Evolutionary conservation across 768 basidiomycete genomes (phyloP), one percentile per base, ranked within the genome.

Genomic region (Dacryopinax spathularia): DNA sequence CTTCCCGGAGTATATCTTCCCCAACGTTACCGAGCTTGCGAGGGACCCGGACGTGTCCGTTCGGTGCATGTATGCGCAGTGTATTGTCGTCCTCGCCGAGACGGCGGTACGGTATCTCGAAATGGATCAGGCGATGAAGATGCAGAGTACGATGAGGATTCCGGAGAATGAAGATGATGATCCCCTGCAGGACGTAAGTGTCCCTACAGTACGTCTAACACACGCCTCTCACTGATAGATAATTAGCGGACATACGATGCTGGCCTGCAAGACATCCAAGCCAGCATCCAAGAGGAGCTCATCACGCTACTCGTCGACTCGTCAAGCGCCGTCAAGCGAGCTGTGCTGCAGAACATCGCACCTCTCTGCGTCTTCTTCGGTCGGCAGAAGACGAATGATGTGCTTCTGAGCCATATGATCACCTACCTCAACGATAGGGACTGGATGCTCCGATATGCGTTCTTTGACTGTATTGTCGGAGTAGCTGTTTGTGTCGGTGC

Each of bases 381-480:
- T 4, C 76, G 93, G 25, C 88, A 91, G 71, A 88, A 85, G 72
- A 95, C 96, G 1, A 95, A 95, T 74, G 96, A 99, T 68, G 89
- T 97, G 7, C 75, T 99, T 6, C 76, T 99, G 41, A 94, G 92
- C 63, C 80, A 95, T 75, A 77, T 94, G 86, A 77, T 94, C 78
- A 81, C 88, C 27, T 88, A 27, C 25, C 20, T 27, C 43, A 92
- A 95, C 69, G 91, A 95, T 69, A 79, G 90, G 18, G 94, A 97
- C 72, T 98, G 96, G 95, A 75, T 88, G 16, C 75, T 98, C 61
- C 82, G 96, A 1, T 84, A 85, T 69, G 89, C 90, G 0, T 99
- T 98, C 74, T 96, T 97, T 70, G 93, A 95, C 71, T 89, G 89
- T 65, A 91, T 96, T 31, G 91, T 97, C 20, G 93, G 91, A 65